A percentile compares a stretch with the other conserved stretches of the same genome.
Evolutionary conservation across 1,284 basidiomycete species (phyloP).

Genomic region (Phaffia rhodozyma): DNA sequence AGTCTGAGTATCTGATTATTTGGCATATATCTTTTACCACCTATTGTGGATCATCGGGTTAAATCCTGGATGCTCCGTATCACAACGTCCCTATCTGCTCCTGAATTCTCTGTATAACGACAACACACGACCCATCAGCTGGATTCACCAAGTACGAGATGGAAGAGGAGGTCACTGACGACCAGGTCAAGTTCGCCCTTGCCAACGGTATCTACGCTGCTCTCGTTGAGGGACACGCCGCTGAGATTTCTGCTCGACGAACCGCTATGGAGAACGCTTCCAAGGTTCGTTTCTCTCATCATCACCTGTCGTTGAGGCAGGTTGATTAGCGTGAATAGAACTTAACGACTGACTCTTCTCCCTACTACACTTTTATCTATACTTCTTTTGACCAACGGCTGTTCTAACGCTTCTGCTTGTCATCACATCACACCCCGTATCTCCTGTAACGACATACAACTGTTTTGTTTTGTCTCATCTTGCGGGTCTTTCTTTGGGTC

Average conservation of each 20-base stretch:
- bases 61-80: neutral
- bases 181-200: slow-evolving; percentile 88
- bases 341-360: neutral
- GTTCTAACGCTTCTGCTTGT: too few relatives aligned
- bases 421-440: too few relatives aligned
- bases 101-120: neutral
- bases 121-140: slow-evolving; percentile 37
- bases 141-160: slow-evolving; percentile 88
- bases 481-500: neutral
- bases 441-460: too few relatives aligned
- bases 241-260: slow-evolving; percentile 64
- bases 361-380: neutral
- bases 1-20: too few relatives aligned
- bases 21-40: too few relatives aligned
- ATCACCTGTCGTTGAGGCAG: neutral
- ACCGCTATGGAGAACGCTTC: slow-evolving; percentile 99
- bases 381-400: neutral
- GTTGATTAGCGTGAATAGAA: neutral
- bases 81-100: neutral
- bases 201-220: slow-evolving; percentile 94
- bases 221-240: slow-evolving; percentile 90
- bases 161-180: slow-evolving; percentile 88
- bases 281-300: slow-evolving; percentile 41
- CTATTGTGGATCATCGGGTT: neutral
- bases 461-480: neutral